phyloP scores from a whole-genome alignment of 306 rosid species.

The Lathyrus tuberosus region DNA sequence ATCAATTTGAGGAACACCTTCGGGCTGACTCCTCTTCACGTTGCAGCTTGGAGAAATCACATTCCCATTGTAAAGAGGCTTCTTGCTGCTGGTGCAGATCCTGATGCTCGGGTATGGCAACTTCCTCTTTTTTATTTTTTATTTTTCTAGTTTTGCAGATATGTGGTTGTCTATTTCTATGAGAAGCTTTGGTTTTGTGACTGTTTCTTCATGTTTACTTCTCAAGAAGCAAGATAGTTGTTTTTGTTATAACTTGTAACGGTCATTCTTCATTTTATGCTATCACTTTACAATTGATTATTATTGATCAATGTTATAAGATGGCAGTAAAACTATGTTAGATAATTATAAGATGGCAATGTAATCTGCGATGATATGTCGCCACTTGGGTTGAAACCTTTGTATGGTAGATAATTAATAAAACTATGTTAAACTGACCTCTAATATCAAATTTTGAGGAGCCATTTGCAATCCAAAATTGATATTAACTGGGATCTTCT shows the following conservation, averaged over 20 bases:
- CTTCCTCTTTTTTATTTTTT: slow-evolving; percentile 26
- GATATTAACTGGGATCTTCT: neutral
- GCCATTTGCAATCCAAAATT: slow-evolving; percentile 10
- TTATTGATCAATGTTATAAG: slow-evolving; percentile 23
- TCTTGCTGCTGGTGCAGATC: slow-evolving; percentile 91
- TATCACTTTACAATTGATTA: slow-evolving; percentile 6
- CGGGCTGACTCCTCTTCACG: slow-evolving; percentile 91
- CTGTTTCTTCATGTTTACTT: slow-evolving; percentile 3
- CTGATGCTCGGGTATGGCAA: slow-evolving; percentile 82
- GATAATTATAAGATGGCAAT: no score
- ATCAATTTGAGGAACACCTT: slow-evolving; percentile 69
- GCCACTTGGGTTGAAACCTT: slow-evolving; percentile 22
- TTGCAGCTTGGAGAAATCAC: slow-evolving; percentile 95
- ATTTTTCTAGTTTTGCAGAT: slow-evolving; percentile 25
- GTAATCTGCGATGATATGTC: neutral
- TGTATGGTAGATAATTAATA: slow-evolving; percentile 14
- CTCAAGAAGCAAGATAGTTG: no score
- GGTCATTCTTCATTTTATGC: no score
- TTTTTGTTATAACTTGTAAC: no score
- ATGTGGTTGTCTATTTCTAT: slow-evolving; percentile 19
- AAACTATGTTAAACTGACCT: slow-evolving; percentile 16
- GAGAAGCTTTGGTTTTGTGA: slow-evolving; percentile 28
- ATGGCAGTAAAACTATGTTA: no score
- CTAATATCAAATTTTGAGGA: slow-evolving; percentile 8
- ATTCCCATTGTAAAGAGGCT: slow-evolving; percentile 89